Percentiles rank a stretch among this genome's conserved stretches.
phyloP scores from a whole-genome alignment of 768 basidiomycete species.

The Collybia nuda region DNA sequence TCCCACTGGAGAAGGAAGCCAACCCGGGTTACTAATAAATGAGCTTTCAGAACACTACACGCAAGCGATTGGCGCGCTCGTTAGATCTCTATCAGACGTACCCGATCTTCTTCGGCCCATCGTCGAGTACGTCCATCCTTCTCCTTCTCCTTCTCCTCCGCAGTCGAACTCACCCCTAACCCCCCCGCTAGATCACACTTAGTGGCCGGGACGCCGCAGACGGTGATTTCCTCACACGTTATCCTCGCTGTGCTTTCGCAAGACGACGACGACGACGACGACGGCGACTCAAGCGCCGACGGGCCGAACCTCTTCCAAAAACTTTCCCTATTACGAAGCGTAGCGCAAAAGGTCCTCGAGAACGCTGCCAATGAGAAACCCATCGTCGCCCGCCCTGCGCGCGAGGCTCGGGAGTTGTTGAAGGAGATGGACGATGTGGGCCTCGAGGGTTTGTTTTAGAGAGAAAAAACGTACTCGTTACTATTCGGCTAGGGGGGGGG shows the following conservation, averaged over 20 bases:
- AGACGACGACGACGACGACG: conserved; percentile 50
- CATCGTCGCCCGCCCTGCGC: conserved; percentile 72
- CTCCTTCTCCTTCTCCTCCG: not conserved
- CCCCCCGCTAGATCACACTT: conserved; percentile 53
- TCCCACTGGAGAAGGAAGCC: too few species aligned
- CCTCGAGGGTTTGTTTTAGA: conserved; percentile 44
- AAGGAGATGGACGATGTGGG: conserved; percentile 42
- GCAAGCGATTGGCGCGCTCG: conserved; percentile 60
- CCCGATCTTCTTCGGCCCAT: conserved; percentile 64
- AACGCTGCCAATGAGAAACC: conserved; percentile 69
- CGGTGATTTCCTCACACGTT: conserved; percentile 57
- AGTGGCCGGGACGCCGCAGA: conserved; percentile 65
- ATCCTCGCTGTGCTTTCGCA: conserved; percentile 58
- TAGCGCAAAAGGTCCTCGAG: conserved; percentile 75
- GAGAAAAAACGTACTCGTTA: too few species aligned
- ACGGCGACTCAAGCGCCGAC: conserved; percentile 23
- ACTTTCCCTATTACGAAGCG: conserved; percentile 54
- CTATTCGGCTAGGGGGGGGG: too few species aligned
- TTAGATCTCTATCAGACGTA: conserved; percentile 62
- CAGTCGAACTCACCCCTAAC: conserved; percentile 5
- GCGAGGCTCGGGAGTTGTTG: conserved; percentile 79
- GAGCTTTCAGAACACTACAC: conserved; percentile 61
- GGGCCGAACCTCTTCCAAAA: conserved; percentile 60
- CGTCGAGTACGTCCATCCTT: conserved; percentile 52
- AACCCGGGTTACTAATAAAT: conserved; percentile 9